Evolutionary conservation across 768 basidiomycete genomes (phyloP).

Genomic region (Wakefieldia striispora): DNA sequence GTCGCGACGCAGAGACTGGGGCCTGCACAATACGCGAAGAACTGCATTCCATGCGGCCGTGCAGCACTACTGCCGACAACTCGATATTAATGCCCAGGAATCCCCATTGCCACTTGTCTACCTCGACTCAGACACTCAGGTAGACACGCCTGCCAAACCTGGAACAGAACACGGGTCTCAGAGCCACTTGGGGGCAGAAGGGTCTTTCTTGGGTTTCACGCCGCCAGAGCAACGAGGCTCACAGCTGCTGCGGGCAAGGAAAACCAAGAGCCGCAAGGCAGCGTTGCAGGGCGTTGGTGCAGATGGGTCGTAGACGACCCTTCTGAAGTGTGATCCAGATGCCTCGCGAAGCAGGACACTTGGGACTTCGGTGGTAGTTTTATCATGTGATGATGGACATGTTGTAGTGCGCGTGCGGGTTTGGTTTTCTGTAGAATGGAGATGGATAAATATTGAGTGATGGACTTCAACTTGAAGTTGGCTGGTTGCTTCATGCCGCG

Average conservation of each 20-base stretch:
- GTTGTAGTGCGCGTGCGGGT: constrained; percentile 15
- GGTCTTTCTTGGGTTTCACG: constrained; percentile 28
- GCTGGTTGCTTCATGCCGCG: too few species aligned
- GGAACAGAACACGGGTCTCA: neutral
- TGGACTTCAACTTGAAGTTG: neutral
- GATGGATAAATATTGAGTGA: too few species aligned
- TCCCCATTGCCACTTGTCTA: constrained; percentile 62
- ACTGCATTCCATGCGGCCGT: constrained; percentile 82
- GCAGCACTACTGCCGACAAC: constrained; percentile 66
- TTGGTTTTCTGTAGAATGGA: neutral
- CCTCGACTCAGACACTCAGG: constrained; percentile 25
- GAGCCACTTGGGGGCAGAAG: constrained; percentile 11
- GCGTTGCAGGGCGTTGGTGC: constrained; percentile 32
- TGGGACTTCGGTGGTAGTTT: neutral
- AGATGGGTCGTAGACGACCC: neutral
- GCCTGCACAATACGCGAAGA: constrained; percentile 53
- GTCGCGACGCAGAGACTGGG: constrained; percentile 49
- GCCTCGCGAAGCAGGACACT: neutral
- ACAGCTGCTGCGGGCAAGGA: constrained; percentile 26
- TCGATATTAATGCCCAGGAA: constrained; percentile 61
- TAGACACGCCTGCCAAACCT: constrained; percentile 1
- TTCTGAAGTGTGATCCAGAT: neutral
- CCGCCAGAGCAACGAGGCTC: constrained; percentile 22
- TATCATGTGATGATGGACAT: constrained; percentile 2
- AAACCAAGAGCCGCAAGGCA: constrained; percentile 35